Evolutionary conservation across 345 rosid genomes (phyloP), one percentile per base, ranked within the genome.

Genomic region (Erysimum cheiranthoides): DNA sequence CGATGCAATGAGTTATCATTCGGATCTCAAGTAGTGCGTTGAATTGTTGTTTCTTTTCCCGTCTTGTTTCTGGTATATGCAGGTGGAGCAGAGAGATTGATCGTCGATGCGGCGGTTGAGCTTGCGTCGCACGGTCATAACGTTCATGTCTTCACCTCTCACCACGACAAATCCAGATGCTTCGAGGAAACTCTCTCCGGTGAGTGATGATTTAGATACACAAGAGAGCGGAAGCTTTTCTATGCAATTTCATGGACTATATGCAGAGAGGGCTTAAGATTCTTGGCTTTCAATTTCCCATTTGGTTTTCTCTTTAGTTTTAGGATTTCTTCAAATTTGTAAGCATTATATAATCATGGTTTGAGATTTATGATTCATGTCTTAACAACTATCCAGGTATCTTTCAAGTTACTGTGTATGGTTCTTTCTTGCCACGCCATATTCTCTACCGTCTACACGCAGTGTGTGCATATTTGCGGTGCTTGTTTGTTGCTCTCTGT

Each of bases 61-160:
- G 16, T 38, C 63, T 14, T 14, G 14, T 12, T 51, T 39, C 8
- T 76, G 12, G 64, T 62, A 0, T 77, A 12, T 73, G 62, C 59
- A 93, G 98, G 95, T 73, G 98, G 96, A 80, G 98, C 97, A 18
- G 98, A 93, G 83, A 90, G 98, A 84, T 83, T 94, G 74, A 79
- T 94, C 69, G 95, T 92, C 45, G 98, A 94, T 83, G 97, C 97
- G 10, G 97, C 96, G 3, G 96, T 94, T 78, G 93, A 87, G 74
- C 95, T 94, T 60, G 81, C 82, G 27, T 87, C 90, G 45, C 88
- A 68, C 10, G 98, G 96, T 40, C 98, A 92, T 61, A 80, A 84
- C 45, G 96, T 94, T 81, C 96, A 89, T 78, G 74, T 94, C 28
- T 92, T 90, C 70, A 92, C 98, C 2, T 86, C 98, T 79, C 96